Percentiles rank a stretch among this genome's conserved stretches.
phyloP scores from a whole-genome alignment of 208 protist genomes.

The Crithidia mellificae region DNA sequence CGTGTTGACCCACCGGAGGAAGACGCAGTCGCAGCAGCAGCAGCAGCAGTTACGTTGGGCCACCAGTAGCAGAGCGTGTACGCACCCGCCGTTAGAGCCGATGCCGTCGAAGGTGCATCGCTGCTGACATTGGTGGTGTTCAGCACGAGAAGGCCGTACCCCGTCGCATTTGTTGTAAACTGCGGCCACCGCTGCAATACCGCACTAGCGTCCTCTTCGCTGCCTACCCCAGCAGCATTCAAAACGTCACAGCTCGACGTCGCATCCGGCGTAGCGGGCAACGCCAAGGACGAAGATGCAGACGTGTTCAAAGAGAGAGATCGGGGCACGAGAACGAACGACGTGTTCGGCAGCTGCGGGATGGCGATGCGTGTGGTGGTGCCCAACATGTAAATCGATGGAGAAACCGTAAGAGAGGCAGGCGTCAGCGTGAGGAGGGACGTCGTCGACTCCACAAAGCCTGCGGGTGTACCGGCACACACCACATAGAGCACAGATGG shows the following conservation, averaged over 20 bases:
- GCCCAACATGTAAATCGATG: not conserved
- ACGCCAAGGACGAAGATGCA: no score
- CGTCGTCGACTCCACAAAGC: slow-evolving; percentile 10
- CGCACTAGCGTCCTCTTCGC: not conserved
- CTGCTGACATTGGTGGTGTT: not conserved
- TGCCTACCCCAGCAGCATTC: not conserved
- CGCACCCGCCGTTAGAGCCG: slow-evolving; percentile 3
- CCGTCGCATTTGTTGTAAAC: slow-evolving; percentile 2
- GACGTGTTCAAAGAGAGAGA: not conserved
- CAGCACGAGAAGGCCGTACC: not conserved
- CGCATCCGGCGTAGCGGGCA: not conserved
- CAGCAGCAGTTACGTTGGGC: not conserved
- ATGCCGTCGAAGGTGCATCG: not conserved
- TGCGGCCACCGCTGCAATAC: not conserved
- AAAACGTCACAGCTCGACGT: not conserved
- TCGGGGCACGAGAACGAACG: not conserved
- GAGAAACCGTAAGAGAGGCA: slow-evolving; percentile 11
- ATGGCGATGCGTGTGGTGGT: not conserved
- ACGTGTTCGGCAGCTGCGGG: slow-evolving; percentile 6
- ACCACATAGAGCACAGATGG: slow-evolving; percentile 19
- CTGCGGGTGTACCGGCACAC: slow-evolving; percentile 30
- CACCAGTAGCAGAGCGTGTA: slow-evolving; percentile 28
- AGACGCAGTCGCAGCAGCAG: no score
- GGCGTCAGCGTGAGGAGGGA: slow-evolving; percentile 8
- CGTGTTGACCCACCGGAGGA: no score